phyloP scores from a whole-genome alignment of 495 filamentous ascomycete species.

The Neurospora sp. region DNA sequence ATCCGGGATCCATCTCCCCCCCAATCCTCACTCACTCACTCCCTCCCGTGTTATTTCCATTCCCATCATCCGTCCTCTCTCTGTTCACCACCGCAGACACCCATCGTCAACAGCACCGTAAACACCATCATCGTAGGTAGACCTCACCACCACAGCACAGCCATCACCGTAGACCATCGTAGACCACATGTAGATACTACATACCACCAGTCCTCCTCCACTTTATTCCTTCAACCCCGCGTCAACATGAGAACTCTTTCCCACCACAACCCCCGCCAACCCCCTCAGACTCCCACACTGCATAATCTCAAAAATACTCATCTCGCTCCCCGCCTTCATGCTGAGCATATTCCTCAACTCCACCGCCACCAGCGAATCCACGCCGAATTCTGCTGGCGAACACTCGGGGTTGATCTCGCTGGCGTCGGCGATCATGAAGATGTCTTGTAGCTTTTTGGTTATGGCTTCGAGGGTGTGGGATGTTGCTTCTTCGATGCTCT shows the following conservation, averaged over 20 bases:
- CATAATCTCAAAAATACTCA: constrained; percentile 36
- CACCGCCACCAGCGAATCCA: constrained; percentile 39
- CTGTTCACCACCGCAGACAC: background rate
- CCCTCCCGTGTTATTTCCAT: background rate
- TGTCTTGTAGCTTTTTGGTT: constrained; percentile 20
- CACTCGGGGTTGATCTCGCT: constrained; percentile 14
- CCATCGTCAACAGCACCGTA: background rate
- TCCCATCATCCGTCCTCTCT: background rate
- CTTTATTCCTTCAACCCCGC: too few species aligned
- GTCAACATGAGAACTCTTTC: constrained; percentile 8
- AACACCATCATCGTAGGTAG: background rate
- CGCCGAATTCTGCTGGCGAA: constrained; percentile 24
- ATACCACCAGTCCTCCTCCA: too few species aligned
- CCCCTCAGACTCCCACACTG: constrained; percentile 22
- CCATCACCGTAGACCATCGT: too few species aligned
- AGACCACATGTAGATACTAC: too few species aligned
- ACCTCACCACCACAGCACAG: background rate
- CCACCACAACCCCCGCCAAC: constrained; percentile 15
- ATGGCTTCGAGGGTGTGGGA: constrained; percentile 5
- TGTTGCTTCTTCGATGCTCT: constrained; percentile 6
- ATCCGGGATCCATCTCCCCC: background rate
- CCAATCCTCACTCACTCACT: background rate
- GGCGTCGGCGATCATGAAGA: constrained; percentile 26
- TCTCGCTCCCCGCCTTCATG: constrained; percentile 20
- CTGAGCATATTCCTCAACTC: constrained; percentile 38